phyloP scores from a whole-genome alignment of 805 yeast species.

The Torulaspora microellipsoides region DNA sequence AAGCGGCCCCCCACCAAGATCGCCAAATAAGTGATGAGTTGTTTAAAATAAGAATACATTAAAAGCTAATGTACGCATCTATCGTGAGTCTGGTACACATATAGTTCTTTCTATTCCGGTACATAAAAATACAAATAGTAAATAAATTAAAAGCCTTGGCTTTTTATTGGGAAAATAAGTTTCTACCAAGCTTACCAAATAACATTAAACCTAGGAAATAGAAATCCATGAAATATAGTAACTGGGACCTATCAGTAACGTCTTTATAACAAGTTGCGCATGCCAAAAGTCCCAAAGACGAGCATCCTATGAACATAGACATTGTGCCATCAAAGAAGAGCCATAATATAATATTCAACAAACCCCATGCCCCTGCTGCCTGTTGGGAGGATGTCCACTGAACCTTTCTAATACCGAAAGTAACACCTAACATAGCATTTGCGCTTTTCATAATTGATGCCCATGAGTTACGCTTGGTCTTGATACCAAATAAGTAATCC shows the following conservation, averaged over 20 bases:
- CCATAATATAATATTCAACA: conserved; percentile 65
- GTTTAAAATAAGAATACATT: not conserved
- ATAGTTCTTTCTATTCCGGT: not conserved
- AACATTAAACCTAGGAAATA: conserved; percentile 61
- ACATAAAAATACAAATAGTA: not conserved
- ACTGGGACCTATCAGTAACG: conserved; percentile 20
- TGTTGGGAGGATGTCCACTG: conserved; percentile 67
- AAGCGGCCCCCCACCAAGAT: conserved; percentile 35
- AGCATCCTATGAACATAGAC: conserved; percentile 44
- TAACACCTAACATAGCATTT: conserved; percentile 64
- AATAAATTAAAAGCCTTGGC: not conserved
- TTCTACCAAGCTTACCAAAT: conserved; percentile 67
- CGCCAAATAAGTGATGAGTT: conserved; percentile 27
- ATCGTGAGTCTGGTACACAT: too few species aligned
- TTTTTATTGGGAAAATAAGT: conserved; percentile 34
- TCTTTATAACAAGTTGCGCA: conserved; percentile 22
- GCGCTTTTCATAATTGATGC: conserved; percentile 23
- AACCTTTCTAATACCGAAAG: conserved; percentile 62
- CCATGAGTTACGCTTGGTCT: conserved; percentile 12
- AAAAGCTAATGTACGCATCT: not conserved
- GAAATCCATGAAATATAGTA: conserved; percentile 41
- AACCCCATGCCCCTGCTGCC: conserved; percentile 58
- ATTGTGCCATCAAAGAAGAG: conserved; percentile 55
- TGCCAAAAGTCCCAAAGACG: conserved; percentile 25
- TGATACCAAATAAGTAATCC: conserved; percentile 25